Evolutionary conservation across 805 yeast species (phyloP), one percentile per base, ranked within the genome.

Genomic region (Saturnispora silvae): DNA sequence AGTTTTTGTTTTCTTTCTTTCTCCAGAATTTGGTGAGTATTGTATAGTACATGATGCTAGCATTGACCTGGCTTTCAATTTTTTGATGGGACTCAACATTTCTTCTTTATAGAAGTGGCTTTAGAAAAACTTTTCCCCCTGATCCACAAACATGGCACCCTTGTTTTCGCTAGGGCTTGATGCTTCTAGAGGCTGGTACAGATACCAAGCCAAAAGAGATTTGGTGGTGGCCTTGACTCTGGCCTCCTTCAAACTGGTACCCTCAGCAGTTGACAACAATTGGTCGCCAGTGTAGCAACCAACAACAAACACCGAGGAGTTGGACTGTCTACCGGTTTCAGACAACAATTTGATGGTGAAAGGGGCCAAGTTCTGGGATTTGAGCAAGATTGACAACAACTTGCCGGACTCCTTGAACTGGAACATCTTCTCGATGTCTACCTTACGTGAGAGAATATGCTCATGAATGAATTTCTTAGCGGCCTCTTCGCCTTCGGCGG

Each of bases 231-330:
- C 92, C 59, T 95, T 75, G 28, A 85, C 81, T 61, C 86, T 83
- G 25, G 96, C 96, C 61, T 92, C 97, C 46, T 72, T 74, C 50
- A 92, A 65, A 20, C 94, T 81, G 5, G 94, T 67, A 26, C 97
- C 99, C 53, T 81, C 85, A 29, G 96, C 96, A 60, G 92, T 96
- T 35, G 96, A 96, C 38, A 92, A 66, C 59, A 84, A 77, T 45
- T 75, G 75, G 11, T 68, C 67, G 25, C 96, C 97, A 40, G 81
- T 68, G 58, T 86, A 92, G 1, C 84, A 92, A 35, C 96, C 97
- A 24, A 89, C 94, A 11, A 89, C 81, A 49, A 74, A 92, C 27
- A 86, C 79, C 18, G 98, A 94, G 33, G 81, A 75, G 41, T 73
- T 70, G 3, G 95, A 75, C 50, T 68, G 65, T 60, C 98, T 74